These are phyloP conservation scores for Coemansia sp. DNA, from an alignment of 192 early-diverging fungal genomes.

Conservation along the genomic window DNA sequence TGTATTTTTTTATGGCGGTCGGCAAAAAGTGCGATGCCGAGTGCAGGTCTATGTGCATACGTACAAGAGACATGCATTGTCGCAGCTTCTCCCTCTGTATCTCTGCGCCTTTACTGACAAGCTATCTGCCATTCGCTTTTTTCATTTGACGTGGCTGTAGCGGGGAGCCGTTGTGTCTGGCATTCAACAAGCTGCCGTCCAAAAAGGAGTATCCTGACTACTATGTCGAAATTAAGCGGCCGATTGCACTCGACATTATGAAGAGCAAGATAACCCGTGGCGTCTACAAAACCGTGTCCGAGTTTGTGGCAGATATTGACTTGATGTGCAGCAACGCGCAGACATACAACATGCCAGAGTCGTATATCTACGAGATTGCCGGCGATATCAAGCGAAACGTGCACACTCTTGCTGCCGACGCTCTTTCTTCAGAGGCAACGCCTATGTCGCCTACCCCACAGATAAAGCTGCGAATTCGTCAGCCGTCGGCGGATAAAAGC, in stretches of 20 bases:
- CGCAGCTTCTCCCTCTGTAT: not conserved
- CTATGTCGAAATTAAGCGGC: conserved; percentile 81
- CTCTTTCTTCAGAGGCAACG: not conserved
- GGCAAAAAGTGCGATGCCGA: not conserved
- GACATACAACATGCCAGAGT: conserved; percentile 73
- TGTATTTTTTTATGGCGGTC: not conserved
- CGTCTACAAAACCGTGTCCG: conserved; percentile 60
- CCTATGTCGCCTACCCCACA: conserved; percentile 3
- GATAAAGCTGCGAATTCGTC: conserved; percentile 35
- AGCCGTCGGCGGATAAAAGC: conserved; percentile 17
- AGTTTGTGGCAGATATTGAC: conserved; percentile 77
- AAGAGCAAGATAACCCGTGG: conserved; percentile 67
- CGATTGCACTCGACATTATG: conserved; percentile 91
- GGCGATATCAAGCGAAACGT: conserved; percentile 36
- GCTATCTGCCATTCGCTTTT: not conserved
- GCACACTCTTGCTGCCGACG: conserved; percentile 26
- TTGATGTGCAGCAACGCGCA: conserved; percentile 91
- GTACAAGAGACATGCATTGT: not conserved
- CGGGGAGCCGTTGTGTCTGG: conserved; percentile 37
- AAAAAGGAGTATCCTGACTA: conserved; percentile 84
- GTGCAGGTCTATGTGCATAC: not conserved
- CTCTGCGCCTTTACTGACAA: not conserved
- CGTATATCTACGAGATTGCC: conserved; percentile 46
- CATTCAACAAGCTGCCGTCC: conserved; percentile 63
- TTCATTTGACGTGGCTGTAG: conserved; percentile 19